A percentile compares a stretch with the other conserved stretches of the same genome.
These are phyloP conservation scores for Colletotrichum theobromicola DNA, from an alignment of 2,329 filamentous ascomycete genomes.

Conservation along the genomic window DNA sequence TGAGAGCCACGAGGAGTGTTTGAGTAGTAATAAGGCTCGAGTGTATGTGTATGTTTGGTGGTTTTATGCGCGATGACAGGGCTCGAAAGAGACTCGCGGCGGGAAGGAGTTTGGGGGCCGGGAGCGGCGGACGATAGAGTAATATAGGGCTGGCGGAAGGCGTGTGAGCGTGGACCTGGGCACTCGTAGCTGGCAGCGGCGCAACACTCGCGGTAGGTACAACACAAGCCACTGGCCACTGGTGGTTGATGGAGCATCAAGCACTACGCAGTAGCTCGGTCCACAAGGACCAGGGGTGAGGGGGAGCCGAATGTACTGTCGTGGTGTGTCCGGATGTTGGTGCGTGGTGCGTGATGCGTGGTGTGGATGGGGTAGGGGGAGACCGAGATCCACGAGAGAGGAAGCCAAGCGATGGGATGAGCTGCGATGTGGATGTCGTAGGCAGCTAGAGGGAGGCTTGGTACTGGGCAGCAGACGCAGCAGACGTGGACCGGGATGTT, in stretches of 20 bases:
- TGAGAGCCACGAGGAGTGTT: background rate
- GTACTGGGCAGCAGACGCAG: slow-evolving; percentile 1
- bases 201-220: background rate
- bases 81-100: background rate
- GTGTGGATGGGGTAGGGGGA: background rate
- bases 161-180: slow-evolving; percentile 7
- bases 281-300: slow-evolving; percentile 14
- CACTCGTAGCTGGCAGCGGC: slow-evolving; percentile 1
- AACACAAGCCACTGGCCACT: background rate
- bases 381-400: background rate
- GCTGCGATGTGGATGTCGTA: slow-evolving; percentile 7
- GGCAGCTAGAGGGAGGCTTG: background rate
- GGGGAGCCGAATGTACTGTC: slow-evolving; percentile 6
- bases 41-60: background rate
- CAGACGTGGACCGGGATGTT: slow-evolving; percentile 14
- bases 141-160: slow-evolving; percentile 21
- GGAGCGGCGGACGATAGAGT: slow-evolving; percentile 5
- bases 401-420: slow-evolving; percentile 11
- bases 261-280: background rate
- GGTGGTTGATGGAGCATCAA: slow-evolving; percentile 3
- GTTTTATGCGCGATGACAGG: background rate
- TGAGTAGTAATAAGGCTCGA: background rate
- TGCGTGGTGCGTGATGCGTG: background rate
- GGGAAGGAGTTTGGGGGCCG: slow-evolving; percentile 14
- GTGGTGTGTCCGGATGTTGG: background rate